Base-by-base conservation (phyloP, 2,329 filamentous ascomycete species). In the Pochonia chlamydosporia region DNA sequence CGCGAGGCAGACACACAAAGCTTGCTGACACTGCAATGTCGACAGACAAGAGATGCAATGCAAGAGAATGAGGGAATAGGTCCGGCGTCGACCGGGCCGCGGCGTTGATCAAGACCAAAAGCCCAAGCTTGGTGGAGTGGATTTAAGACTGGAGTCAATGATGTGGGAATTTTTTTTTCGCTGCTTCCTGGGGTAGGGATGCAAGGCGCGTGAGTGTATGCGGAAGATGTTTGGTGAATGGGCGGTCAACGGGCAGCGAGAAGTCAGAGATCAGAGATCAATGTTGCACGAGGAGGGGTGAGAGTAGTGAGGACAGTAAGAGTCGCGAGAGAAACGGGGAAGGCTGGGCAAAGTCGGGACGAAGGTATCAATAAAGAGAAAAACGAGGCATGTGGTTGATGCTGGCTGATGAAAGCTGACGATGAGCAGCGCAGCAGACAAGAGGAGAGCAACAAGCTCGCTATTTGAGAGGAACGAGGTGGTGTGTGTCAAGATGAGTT, bases 41-140 rank as follows among this genome's bases (percentile, higher is more conserved):
- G 46, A 60, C 62, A 41, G 69, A 71, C 48, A 72, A 70, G 20
- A 67, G 67, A 46, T 35, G 47, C 31, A 40, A 43, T 39, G 43
- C 18, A 41, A 23, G 18, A 31, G 39, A n/a, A 21, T 33, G 20
- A 43, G 26, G 33, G 16, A 25, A n/a, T 36, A 13, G 31, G 20
- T 25, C 26, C 20, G 33, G 46, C 40, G 37, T 36, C 41, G 20
- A 44, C 36, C 42, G 28, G 41, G 18, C 18, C 18, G 26, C 20
- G 26, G 28, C n/a, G 7, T 41, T 41, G 24, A 41, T 43, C 35
- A 39, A 23, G 35, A 39, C 18, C 20, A n/a, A 33, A 30, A 28
- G 40, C 8, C 26, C n/a, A 44, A 48, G 21, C 26, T 40, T 21
- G 25, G n/a, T 23, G 25, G 18, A 24, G 46, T 24, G 25, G 20